These are phyloP conservation scores for Fusarium graminum DNA, from an alignment of 2,329 filamentous ascomycete species.

Conservation along the genomic window DNA sequence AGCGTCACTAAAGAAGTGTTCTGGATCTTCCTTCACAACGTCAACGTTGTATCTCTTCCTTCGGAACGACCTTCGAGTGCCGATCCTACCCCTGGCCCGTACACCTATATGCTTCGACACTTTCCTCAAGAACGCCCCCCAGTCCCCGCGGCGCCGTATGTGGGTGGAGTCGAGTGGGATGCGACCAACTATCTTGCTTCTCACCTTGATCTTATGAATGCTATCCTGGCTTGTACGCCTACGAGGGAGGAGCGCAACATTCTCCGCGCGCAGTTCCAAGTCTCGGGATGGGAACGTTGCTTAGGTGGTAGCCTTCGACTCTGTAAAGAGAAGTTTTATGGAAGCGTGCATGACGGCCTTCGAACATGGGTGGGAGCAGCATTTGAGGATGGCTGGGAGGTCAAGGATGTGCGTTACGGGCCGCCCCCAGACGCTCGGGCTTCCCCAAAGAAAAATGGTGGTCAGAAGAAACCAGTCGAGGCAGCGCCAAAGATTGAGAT, in stretches of 20 bases:
- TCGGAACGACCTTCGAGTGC: conserved; percentile 54
- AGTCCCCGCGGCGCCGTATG: conserved; percentile 93
- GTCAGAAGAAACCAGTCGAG: conserved; percentile 64
- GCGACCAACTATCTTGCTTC: conserved; percentile 96
- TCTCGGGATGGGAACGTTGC: conserved; percentile 91
- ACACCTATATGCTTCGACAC: conserved; percentile 75
- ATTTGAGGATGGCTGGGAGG: conserved; percentile 88
- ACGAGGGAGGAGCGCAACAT: conserved; percentile 77
- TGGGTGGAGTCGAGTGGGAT: conserved; percentile 98
- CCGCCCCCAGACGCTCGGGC: conserved; percentile 57
- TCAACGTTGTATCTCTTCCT: conserved; percentile 84
- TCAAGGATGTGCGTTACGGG: conserved; percentile 82
- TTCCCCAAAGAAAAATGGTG: conserved; percentile 53
- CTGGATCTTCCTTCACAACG: conserved; percentile 97
- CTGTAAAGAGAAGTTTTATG: conserved; percentile 98
- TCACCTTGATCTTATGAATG: conserved; percentile 93
- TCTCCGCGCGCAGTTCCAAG: conserved; percentile 80
- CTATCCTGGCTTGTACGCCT: conserved; percentile 84
- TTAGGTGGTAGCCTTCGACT: conserved; percentile 87
- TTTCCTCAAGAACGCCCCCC: conserved; percentile 90
- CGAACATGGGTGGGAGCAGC: conserved; percentile 92
- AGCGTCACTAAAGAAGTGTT: conserved; percentile 98
- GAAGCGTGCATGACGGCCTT: conserved; percentile 87
- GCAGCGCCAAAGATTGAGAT: conserved; percentile 73
- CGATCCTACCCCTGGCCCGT: conserved; percentile 54